Evolutionary conservation across 2,329 filamentous ascomycete genomes (phyloP).

Genomic region (Talaromyces sp.): DNA sequence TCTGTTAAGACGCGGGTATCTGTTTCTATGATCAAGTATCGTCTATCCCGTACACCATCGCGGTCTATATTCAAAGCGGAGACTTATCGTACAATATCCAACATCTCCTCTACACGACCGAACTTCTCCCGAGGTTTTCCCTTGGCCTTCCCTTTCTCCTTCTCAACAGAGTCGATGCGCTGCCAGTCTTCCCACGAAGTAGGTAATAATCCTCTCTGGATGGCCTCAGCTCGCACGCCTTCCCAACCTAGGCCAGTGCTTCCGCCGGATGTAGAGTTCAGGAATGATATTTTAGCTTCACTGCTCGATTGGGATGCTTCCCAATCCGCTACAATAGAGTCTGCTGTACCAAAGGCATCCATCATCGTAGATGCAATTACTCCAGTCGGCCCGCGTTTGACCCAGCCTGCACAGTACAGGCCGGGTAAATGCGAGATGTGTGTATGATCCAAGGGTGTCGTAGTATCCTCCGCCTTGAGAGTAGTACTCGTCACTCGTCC

Average conservation of each 20-base stretch:
- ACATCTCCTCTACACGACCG: slow-evolving; percentile 55
- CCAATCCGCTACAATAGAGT: slow-evolving; percentile 81
- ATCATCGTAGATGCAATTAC: slow-evolving; percentile 96
- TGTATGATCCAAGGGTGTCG: slow-evolving; percentile 28
- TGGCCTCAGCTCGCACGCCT: slow-evolving; percentile 61
- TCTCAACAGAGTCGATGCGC: slow-evolving; percentile 77
- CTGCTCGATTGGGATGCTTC: slow-evolving; percentile 25
- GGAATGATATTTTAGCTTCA: slow-evolving; percentile 36
- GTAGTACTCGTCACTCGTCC: slow-evolving; percentile 62
- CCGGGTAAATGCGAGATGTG: slow-evolving; percentile 59
- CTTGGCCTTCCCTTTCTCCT: slow-evolving; percentile 57
- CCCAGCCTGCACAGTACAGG: slow-evolving; percentile 92
- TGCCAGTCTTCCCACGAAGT: slow-evolving; percentile 85
- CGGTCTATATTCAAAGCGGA: not conserved
- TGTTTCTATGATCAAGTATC: not conserved
- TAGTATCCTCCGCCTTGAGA: slow-evolving; percentile 22
- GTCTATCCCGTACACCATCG: not conserved
- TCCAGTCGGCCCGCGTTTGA: slow-evolving; percentile 89
- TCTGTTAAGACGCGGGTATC: not conserved
- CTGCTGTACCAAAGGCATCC: slow-evolving; percentile 86
- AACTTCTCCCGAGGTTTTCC: slow-evolving; percentile 79
- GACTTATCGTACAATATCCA: slow-evolving; percentile 40
- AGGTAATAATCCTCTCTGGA: slow-evolving; percentile 54
- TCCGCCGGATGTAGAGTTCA: slow-evolving; percentile 40
- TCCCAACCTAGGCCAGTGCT: slow-evolving; percentile 67